Evolutionary conservation across 768 basidiomycete species (phyloP), one percentile per base, ranked within the genome.

Genomic region (Pleurotus citrinopileatus): DNA sequence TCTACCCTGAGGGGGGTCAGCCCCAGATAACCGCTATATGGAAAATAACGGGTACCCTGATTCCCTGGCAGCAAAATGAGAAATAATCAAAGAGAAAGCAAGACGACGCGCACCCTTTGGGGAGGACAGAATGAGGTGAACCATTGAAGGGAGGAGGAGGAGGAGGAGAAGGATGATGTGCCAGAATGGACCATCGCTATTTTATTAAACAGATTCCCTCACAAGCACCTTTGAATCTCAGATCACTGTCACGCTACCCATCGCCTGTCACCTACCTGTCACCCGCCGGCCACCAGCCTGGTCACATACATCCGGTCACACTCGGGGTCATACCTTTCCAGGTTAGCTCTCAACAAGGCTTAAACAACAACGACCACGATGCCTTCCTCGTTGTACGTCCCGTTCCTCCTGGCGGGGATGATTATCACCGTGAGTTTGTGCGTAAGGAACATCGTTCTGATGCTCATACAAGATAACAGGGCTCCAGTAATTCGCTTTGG

Each of bases 331-430:
- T 15, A 48, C 37, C 48, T 47, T 47, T 47, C 45, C 45, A 47
- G 45, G 20, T 43, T 50, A 47, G 42, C 55, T 40, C 57, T 61
- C 27, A 55, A 53, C 48, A 29, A n/a, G 56, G 53, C 43, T 20
- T 55, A 29, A 28, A 36, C 48, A 13, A 37, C 48, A 17, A 48
- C 59, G 40, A 57, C 69, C 53, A 68, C 65, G 45, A 92, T 91
- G 90, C 78, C 88, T 19, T 73, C 81, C 60, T 79, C 82, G 20
- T 65, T 84, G 58, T 90, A 78, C 67, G 73, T 92, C 52, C 89
- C 90, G 27, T 63, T 89, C 63, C 88, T 98, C 66, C 84, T 98
- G 15, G 84, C 76, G 53, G 94, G 95, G 44, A 97, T 97, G 95
- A 89, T 98, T 65, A 70, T 94, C 55, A 96, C 91, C 15, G 91